Base-by-base conservation (phyloP, 768 basidiomycete genomes). In the Kockovaella imperatae region DNA sequence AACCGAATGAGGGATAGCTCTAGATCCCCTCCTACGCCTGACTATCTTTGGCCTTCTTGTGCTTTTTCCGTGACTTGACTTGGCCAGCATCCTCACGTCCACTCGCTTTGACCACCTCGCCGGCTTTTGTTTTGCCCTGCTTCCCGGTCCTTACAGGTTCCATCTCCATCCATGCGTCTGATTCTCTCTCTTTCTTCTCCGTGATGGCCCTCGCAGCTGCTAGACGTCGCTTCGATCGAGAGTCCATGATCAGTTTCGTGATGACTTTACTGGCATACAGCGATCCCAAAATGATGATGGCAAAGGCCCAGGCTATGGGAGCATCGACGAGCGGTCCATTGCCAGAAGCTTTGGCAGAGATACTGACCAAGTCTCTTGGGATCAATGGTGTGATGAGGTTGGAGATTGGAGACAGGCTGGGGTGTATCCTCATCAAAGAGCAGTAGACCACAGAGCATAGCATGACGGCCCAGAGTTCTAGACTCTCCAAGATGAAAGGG, bases 381-480 rank as follows among this genome's bases (percentile, higher is more conserved):
- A 63, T 29, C 15, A 45, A 26, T 1, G 25, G 23, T 4, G 35
- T 26, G 10, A 59, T 18, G 8, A 42, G 17, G 18, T 48, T 24
- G 43, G 45, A 42, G 34, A 48, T 13, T 3, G 40, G 35, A 5
- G 45, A 20, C 6, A 59, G 32, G 14, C 46, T 49, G 3, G 35
- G 28, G 18, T 52, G 35, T 8, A 35, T 36, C 28, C 48, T 42
- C 20, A 49, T 44, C 11, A 59, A 26, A 13, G 50, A 45, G 10
- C 52, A 41, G 39, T 56, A 57, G 15, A 59, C 23, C 3, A 59
- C 3, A 2, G 52, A 59, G 10, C 52, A 47, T 8, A 59, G 35
- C 34, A 53, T 50, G 6, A 52, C 54, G 10, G 50, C 55, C 55
- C 55, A 62, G 5, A 56, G 30, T 34, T 65, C 63, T 7, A 62